These are phyloP conservation scores for Cystofilobasidium capitatum DNA, from an alignment of 768 basidiomycete species.

Conservation along the genomic window DNA sequence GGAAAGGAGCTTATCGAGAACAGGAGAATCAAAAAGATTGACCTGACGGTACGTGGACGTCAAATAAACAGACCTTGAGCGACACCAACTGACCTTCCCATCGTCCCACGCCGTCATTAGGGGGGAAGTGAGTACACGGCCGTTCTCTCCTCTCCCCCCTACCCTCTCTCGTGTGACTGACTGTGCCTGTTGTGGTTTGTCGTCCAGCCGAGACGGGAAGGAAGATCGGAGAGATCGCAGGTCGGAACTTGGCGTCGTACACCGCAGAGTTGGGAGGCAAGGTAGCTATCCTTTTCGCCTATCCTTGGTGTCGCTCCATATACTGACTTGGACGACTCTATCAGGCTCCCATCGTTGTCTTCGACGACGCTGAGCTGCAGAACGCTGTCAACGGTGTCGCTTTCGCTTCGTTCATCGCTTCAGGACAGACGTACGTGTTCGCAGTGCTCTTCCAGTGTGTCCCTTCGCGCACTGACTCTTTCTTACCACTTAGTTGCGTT, in stretches of 20 bases:
- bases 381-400: conserved; percentile 74
- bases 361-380: conserved; percentile 62
- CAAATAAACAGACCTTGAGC: background rate
- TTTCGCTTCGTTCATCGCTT: conserved; percentile 75
- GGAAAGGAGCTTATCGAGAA: conserved; percentile 59
- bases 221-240: conserved; percentile 61
- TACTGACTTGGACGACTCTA: background rate
- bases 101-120: too few relatives aligned
- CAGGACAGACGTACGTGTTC: conserved; percentile 56
- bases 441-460: background rate
- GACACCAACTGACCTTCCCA: too few relatives aligned
- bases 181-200: conserved; percentile 38
- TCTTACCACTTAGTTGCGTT: conserved; percentile 46
- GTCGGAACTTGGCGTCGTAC: conserved; percentile 60
- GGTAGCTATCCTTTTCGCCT: conserved; percentile 41
- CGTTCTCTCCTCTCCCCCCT: background rate
- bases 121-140: background rate
- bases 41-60: conserved; percentile 56
- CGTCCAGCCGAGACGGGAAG: conserved; percentile 71
- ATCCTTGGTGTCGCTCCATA: background rate
- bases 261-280: conserved; percentile 84
- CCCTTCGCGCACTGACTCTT: background rate
- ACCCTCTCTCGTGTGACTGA: background rate
- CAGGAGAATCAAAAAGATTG: conserved; percentile 64
- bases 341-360: conserved; percentile 70